These are phyloP conservation scores for Suillus discolor DNA, from an alignment of 768 basidiomycete genomes.

Conservation along the genomic window DNA sequence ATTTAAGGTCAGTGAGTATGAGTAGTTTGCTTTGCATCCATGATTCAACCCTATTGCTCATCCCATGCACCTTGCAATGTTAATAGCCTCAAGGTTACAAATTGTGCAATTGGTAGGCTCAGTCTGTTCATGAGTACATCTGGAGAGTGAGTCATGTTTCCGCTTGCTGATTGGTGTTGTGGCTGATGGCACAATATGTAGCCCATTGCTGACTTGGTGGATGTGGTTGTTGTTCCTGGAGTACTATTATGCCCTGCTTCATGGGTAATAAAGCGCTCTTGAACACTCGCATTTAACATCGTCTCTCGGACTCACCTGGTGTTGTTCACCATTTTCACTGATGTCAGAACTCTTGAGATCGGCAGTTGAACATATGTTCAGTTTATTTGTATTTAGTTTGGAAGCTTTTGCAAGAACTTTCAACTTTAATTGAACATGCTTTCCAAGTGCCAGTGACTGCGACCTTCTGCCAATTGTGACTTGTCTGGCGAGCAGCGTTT, in stretches of 20 bases:
- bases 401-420: too few relatives aligned
- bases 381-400: too few relatives aligned
- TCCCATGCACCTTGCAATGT: neutral
- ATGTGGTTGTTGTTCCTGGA: neutral
- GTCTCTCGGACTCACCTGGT: too few relatives aligned
- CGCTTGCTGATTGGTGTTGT: neutral
- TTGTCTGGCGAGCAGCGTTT: too few relatives aligned
- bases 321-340: too few relatives aligned
- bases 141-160: neutral
- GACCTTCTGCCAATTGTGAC: too few relatives aligned
- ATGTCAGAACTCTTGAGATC: too few relatives aligned
- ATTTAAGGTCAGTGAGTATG: neutral
- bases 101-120: neutral
- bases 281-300: neutral
- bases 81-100: neutral
- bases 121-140: neutral
- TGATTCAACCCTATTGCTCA: neutral
- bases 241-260: too few relatives aligned
- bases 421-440: too few relatives aligned
- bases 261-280: too few relatives aligned
- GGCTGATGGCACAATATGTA: neutral
- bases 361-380: too few relatives aligned
- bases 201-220: neutral
- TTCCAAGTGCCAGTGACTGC: too few relatives aligned
- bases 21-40: neutral